Percentiles rank a stretch among this genome's conserved stretches.
phyloP scores from a whole-genome alignment of 108 stramenopile genomes.

The Fistulifera solaris region DNA sequence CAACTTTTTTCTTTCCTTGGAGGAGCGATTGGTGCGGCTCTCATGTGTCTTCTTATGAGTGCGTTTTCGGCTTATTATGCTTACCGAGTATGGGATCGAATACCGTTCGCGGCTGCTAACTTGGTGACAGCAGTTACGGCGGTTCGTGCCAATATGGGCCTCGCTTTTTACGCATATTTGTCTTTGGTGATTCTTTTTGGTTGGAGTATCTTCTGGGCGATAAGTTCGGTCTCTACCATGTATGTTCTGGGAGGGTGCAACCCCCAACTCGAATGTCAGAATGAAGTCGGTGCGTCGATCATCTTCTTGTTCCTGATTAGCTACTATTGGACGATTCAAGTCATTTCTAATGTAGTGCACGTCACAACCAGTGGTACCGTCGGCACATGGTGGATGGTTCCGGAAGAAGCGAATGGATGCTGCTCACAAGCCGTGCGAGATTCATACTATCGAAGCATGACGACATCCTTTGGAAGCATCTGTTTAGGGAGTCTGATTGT shows the following conservation, averaged over 20 bases:
- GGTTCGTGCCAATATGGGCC: slow-evolving; percentile 52
- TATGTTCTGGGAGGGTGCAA: slow-evolving; percentile 39
- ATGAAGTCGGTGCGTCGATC: slow-evolving; percentile 15
- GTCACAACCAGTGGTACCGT: slow-evolving; percentile 75
- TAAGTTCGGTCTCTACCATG: slow-evolving; percentile 32
- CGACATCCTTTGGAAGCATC: slow-evolving; percentile 73
- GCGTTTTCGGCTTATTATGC: slow-evolving; percentile 44
- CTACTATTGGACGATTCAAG: slow-evolving; percentile 72
- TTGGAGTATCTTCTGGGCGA: slow-evolving; percentile 1
- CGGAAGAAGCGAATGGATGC: slow-evolving; percentile 41
- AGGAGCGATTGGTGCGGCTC: slow-evolving; percentile 23
- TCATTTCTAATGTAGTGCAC: slow-evolving; percentile 76
- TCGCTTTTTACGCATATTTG: slow-evolving; percentile 48
- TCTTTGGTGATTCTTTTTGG: slow-evolving; percentile 38
- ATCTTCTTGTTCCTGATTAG: slow-evolving; percentile 60
- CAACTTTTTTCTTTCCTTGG: slow-evolving; percentile 15
- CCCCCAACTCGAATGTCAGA: slow-evolving; percentile 36
- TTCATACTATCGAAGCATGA: slow-evolving; percentile 43
- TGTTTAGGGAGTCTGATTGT: slow-evolving; percentile 68
- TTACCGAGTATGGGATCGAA: slow-evolving; percentile 53
- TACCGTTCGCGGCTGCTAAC: slow-evolving; percentile 75
- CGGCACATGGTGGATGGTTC: slow-evolving; percentile 84
- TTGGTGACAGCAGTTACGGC: slow-evolving; percentile 59
- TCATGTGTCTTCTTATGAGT: slow-evolving; percentile 32
- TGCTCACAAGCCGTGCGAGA: slow-evolving; percentile 56